Evolutionary conservation across 176 grass and related monocot species (phyloP).

Genomic region (Carex myosuroides): DNA sequence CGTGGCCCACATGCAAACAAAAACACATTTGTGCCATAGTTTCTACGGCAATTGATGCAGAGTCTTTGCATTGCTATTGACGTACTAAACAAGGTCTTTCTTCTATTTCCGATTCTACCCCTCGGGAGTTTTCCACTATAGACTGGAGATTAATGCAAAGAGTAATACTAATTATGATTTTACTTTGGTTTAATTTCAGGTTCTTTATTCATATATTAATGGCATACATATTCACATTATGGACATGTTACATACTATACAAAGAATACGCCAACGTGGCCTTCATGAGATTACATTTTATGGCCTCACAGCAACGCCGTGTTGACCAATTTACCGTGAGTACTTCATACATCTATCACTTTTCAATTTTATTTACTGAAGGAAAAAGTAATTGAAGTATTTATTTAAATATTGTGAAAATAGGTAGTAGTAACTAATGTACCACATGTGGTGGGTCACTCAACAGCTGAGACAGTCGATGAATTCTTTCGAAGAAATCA

Average conservation of each 20-base stretch:
- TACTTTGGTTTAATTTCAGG: conserved; percentile 30
- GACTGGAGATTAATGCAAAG: neutral
- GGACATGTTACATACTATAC: conserved; percentile 76
- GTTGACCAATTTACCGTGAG: conserved; percentile 94
- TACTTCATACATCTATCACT: conserved; percentile 8
- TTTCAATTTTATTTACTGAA: conserved; percentile 9
- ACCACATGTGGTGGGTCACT: conserved; percentile 59
- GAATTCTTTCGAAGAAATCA: conserved; percentile 90
- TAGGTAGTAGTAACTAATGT: conserved; percentile 96
- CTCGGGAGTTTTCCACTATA: neutral
- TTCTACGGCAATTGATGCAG: neutral
- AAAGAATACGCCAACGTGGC: conserved; percentile 88
- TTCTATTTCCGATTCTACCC: neutral
- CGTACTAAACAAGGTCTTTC: neutral
- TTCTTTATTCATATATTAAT: conserved; percentile 92
- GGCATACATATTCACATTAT: conserved; percentile 86
- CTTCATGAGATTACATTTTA: conserved; percentile 94
- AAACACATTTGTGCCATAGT: neutral
- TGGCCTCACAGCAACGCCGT: conserved; percentile 77
- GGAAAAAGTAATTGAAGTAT: neutral
- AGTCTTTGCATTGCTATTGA: neutral
- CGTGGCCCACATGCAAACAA: neutral
- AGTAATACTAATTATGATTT: neutral
- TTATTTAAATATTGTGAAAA: neutral
- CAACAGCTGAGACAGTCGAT: conserved; percentile 79